Percentiles rank a stretch among this genome's conserved stretches.
These are phyloP conservation scores for Blepharisma stoltei DNA, from an alignment of 73 alveolate species.

Conservation along the genomic window DNA sequence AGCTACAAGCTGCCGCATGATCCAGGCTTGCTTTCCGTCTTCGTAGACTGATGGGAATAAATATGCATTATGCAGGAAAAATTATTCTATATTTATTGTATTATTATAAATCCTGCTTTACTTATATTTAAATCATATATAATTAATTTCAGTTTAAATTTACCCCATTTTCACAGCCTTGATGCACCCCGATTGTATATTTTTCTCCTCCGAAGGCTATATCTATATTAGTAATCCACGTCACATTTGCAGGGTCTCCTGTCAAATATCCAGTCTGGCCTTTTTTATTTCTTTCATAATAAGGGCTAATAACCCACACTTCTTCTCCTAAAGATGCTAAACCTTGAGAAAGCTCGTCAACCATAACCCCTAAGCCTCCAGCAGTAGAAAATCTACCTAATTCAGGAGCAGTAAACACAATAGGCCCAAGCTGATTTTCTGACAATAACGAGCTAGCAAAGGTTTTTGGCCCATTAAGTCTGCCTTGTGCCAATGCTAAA, in stretches of 20 bases:
- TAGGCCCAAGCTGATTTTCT: conserved; percentile 88
- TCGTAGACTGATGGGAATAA: conserved; percentile 93
- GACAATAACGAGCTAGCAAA: conserved; percentile 51
- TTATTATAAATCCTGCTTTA: too few species aligned
- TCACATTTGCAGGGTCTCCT: conserved; percentile 84
- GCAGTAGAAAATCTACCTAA: conserved; percentile 96
- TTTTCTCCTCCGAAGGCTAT: conserved; percentile 66
- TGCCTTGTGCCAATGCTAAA: not conserved
- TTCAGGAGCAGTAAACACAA: conserved; percentile 93
- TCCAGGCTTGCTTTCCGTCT: conserved; percentile 62
- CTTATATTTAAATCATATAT: too few species aligned
- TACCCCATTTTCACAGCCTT: conserved; percentile 90
- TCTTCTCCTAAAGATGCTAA: conserved; percentile 88
- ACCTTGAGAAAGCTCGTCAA: conserved; percentile 92
- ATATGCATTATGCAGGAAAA: conserved; percentile 85
- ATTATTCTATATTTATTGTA: too few species aligned
- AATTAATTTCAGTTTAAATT: too few species aligned
- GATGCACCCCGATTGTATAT: conserved; percentile 85
- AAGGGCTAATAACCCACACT: conserved; percentile 92
- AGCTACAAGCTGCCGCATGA: conserved; percentile 46
- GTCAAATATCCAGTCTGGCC: conserved; percentile 85
- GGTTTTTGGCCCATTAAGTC: not conserved
- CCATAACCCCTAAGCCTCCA: conserved; percentile 99
- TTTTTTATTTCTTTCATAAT: conserved; percentile 79
- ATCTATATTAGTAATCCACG: conserved; percentile 64